Percentiles rank a stretch among this genome's conserved stretches.
These are phyloP conservation scores for Tolypocladium paradoxum DNA, from an alignment of 2,329 filamentous ascomycete genomes.

Conservation along the genomic window DNA sequence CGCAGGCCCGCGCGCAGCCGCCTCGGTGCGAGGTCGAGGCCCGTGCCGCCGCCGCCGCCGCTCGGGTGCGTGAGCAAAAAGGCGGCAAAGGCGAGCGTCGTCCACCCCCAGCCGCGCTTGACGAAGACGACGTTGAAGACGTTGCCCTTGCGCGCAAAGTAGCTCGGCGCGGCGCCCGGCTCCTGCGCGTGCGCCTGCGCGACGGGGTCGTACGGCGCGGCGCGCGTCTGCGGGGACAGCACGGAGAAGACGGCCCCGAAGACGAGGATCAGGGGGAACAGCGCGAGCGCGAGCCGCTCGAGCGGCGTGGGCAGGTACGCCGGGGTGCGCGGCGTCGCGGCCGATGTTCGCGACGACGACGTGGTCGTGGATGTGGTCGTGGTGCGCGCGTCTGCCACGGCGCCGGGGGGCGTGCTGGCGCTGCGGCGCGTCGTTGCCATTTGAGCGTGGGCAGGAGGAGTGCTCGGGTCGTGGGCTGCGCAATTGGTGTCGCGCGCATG, in stretches of 20 bases:
- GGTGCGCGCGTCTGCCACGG: not conserved
- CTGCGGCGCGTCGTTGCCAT: not conserved
- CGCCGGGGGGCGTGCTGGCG: not conserved
- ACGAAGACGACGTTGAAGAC: conserved; percentile 89
- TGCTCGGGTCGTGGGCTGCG: not conserved
- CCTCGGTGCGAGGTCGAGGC: conserved; percentile 19
- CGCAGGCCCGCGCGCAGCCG: conserved; percentile 46
- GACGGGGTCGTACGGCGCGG: conserved; percentile 48
- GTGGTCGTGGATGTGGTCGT: not conserved
- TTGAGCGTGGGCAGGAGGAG: not conserved
- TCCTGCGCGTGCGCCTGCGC: conserved; percentile 53
- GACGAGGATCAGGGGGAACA: conserved; percentile 70
- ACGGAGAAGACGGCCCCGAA: conserved; percentile 74
- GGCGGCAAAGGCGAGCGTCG: conserved; percentile 59
- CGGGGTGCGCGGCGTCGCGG: conserved; percentile 26
- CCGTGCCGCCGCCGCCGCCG: conserved; percentile 17
- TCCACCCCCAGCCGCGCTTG: conserved; percentile 92
- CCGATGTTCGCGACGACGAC: conserved; percentile 1
- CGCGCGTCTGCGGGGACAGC: conserved; percentile 61
- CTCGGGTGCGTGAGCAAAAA: conserved; percentile 61
- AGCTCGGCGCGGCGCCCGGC: conserved; percentile 53
- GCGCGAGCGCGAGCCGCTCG: conserved; percentile 51
- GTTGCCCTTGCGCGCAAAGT: conserved; percentile 92
- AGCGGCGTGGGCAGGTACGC: conserved; percentile 61
- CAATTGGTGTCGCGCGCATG: not conserved